These are phyloP conservation scores for Fusarium sp. DNA, from an alignment of 2,329 filamentous ascomycete genomes.

Conservation along the genomic window DNA sequence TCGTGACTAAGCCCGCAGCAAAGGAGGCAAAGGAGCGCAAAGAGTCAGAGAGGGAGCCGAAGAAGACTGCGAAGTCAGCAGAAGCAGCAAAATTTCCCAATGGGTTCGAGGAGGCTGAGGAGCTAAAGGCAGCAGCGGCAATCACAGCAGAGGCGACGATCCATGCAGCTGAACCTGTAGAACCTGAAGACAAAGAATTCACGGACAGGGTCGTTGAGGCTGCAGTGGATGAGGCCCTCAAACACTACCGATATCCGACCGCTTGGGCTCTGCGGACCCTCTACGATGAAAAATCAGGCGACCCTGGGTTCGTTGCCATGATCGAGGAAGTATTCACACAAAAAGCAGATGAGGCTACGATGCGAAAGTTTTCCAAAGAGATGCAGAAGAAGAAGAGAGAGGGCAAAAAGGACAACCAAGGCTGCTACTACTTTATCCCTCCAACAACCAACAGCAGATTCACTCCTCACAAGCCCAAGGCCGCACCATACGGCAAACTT, in stretches of 20 bases:
- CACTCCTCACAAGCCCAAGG: conserved; percentile 60
- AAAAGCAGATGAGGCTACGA: conserved; percentile 65
- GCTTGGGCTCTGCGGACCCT: conserved; percentile 71
- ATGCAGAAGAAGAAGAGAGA: conserved; percentile 68
- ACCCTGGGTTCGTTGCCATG: conserved; percentile 67
- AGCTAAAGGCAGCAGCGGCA: conserved; percentile 10
- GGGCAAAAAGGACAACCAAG: conserved; percentile 65
- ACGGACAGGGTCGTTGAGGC: conserved; percentile 66
- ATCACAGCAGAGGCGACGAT: conserved; percentile 33
- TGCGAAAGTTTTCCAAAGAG: conserved; percentile 64
- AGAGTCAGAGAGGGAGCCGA: conserved; percentile 24
- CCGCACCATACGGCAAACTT: conserved; percentile 64
- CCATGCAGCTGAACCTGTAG: conserved; percentile 35
- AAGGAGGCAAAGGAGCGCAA: conserved; percentile 34
- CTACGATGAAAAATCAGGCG: conserved; percentile 68
- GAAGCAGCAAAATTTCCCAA: conserved; percentile 21
- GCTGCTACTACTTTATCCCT: conserved; percentile 66
- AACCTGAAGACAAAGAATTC: conserved; percentile 56
- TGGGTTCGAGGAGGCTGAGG: conserved; percentile 22
- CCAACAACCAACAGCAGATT: conserved; percentile 58
- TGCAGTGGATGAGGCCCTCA: conserved; percentile 70
- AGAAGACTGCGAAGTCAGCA: conserved; percentile 12
- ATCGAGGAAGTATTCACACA: conserved; percentile 70
- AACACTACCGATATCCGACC: conserved; percentile 69
- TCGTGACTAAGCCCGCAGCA: conserved; percentile 39